Conservation (phyloP, 2,329 filamentous ascomycete species). For the Cyphellophora attinorum region DNA sequence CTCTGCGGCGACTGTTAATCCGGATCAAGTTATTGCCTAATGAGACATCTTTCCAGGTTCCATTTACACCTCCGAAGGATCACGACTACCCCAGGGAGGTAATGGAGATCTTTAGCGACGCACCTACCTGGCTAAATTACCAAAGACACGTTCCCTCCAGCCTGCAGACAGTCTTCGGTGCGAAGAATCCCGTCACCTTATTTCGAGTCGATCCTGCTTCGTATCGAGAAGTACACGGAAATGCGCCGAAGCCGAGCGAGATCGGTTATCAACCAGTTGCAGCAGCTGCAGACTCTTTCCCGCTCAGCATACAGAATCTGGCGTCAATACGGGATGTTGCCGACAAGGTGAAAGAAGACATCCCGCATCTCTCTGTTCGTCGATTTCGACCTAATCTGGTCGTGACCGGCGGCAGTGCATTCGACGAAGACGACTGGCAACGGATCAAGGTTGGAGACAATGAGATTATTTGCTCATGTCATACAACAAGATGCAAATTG, state of each 20-base stretch:
- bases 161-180: conserved; percentile 40
- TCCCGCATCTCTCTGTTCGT: conserved; percentile 37
- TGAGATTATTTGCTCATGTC: conserved; percentile 14
- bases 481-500: conserved; percentile 46
- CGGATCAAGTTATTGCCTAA: conserved; percentile 21
- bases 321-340: conserved; percentile 45
- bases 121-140: conserved; percentile 32
- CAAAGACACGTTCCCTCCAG: conserved; percentile 34
- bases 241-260: conserved; percentile 41
- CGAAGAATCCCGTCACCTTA: conserved; percentile 40
- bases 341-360: conserved; percentile 26
- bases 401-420: conserved; percentile 42
- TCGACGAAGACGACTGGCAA: conserved; percentile 50
- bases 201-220: conserved; percentile 41
- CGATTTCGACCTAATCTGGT: conserved; percentile 52
- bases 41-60: conserved; percentile 41
- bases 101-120: conserved; percentile 48
- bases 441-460: conserved; percentile 32
- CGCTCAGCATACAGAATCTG: conserved; percentile 46
- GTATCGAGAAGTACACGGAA: conserved; percentile 42
- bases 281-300: conserved; percentile 51
- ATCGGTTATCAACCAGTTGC: conserved; percentile 45
- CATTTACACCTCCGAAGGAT: conserved; percentile 38
- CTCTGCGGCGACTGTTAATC: conserved; percentile 7
- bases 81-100: conserved; percentile 36